Base-by-base conservation (phyloP, 306 rosid species). In the cucumber (Cucumis sativus) region DNA sequence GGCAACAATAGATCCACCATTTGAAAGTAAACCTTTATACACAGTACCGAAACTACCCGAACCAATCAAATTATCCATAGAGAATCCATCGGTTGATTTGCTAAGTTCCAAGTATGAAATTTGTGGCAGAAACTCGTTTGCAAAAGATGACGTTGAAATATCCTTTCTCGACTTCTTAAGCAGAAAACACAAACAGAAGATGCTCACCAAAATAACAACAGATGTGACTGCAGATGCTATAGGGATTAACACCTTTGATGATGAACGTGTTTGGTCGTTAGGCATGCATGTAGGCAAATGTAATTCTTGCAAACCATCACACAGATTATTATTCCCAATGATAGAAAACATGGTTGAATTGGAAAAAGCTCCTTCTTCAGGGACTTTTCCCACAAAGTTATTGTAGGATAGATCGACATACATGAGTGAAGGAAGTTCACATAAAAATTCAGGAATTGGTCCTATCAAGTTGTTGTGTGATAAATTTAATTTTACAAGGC, bases 381-480 rank as follows among this genome's bases (percentile, higher is more conserved):
- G 83, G 51, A 85, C 40, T 77, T 79, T 71, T 1, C 88, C 83
- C 15, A 73, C 79, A 6, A 84, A 73, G 51, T 82, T 74, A 59
- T 85, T 82, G 15, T 74, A 57, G 12, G 88, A 82, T 54, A 85
- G 66, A 64, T 86, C 51, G 20, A 81, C 80, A 23, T 47, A n/a
- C 25, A 40, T 16, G 2, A 83, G 83, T 8, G 25, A 7, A 15
- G 4, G 0, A 41, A 83, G 33, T 18, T 67, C 20, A 3, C 70
- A 28, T 15, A 86, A 52, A 61, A 81, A 83, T 72, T 72, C 37
- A 9, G 84, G 88, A 78, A 84, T 47, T 14, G 39, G 35, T 0
- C 86, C 83, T 5, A 79, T 78, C 39, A 84, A 78, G 74, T 84
- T 71, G 57, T 87, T 87, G 12, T 17, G 3, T 0, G 86, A 84